phyloP scores from a whole-genome alignment of 2,329 filamentous ascomycete species.

The Pseudopyrenochaeta lycopersici region DNA sequence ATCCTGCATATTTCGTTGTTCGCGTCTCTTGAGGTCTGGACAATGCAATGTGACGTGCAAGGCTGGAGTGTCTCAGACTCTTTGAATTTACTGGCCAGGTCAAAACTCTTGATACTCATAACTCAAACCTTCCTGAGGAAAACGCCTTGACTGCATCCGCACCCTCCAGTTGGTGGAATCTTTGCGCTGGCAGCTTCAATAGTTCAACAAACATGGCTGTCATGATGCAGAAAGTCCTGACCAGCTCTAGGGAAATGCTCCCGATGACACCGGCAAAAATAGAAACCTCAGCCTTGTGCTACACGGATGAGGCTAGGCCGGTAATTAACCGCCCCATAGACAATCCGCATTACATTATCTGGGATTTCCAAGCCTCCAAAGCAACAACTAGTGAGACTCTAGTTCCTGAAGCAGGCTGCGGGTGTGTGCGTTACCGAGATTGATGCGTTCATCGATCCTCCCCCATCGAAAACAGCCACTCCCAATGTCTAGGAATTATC shows the following conservation, averaged over 20 bases:
- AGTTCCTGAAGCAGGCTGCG: background rate
- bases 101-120: background rate
- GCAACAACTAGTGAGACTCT: background rate
- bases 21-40: background rate
- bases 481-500: too few relatives aligned
- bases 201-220: background rate
- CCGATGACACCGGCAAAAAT: conserved; percentile 5
- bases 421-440: too few relatives aligned
- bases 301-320: background rate
- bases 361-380: background rate
- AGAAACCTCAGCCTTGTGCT: conserved; percentile 4
- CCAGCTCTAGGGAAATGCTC: background rate
- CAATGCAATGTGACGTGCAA: background rate
- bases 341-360: background rate
- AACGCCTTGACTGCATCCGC: background rate
- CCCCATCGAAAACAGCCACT: too few relatives aligned
- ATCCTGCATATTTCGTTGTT: background rate
- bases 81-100: background rate
- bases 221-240: background rate
- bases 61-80: background rate
- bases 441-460: too few relatives aligned
- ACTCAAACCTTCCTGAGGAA: background rate
- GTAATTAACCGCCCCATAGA: background rate
- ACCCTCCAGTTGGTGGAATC: background rate
- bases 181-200: background rate